Conservation (phyloP, 495 filamentous ascomycete genomes). For the Penicillium robsamsonii region DNA sequence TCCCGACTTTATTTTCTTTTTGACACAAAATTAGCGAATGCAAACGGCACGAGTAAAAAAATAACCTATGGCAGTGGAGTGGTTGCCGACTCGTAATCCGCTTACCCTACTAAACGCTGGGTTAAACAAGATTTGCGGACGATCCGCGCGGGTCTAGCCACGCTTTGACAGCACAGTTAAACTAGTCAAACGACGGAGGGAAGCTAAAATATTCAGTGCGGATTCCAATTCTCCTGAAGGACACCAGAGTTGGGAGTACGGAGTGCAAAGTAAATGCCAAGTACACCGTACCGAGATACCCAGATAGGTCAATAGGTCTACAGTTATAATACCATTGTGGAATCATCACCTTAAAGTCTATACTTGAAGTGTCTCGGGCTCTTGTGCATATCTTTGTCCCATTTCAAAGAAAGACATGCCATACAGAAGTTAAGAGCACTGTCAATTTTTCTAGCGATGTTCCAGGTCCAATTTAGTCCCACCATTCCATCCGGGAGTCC, state of each 20-base stretch:
- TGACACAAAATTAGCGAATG: not conserved
- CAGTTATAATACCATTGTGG: not conserved
- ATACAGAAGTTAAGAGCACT: not conserved
- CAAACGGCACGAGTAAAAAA: conserved; percentile 2
- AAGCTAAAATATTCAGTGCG: conserved; percentile 1
- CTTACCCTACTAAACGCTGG: not conserved
- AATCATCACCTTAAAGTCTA: not conserved
- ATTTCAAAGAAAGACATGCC: not conserved
- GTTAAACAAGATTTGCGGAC: not conserved
- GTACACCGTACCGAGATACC: not conserved
- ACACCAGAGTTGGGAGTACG: not conserved
- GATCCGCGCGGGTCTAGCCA: not conserved
- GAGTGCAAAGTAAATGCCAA: conserved; percentile 1
- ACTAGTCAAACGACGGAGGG: conserved; percentile 6
- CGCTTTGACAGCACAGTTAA: conserved; percentile 8
- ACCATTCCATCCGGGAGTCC: not conserved
- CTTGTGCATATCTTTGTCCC: not conserved
- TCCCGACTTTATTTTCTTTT: conserved; percentile 1
- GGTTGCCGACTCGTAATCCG: not conserved
- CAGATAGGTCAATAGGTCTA: not conserved
- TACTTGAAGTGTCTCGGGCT: not conserved
- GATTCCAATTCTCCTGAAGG: not conserved
- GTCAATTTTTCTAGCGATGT: not conserved
- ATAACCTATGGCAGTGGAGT: not conserved
- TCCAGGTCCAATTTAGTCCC: not conserved